A percentile compares a stretch with the other conserved stretches of the same genome.
phyloP scores from a whole-genome alignment of 768 basidiomycete species.

The Tulasnella sp. region DNA sequence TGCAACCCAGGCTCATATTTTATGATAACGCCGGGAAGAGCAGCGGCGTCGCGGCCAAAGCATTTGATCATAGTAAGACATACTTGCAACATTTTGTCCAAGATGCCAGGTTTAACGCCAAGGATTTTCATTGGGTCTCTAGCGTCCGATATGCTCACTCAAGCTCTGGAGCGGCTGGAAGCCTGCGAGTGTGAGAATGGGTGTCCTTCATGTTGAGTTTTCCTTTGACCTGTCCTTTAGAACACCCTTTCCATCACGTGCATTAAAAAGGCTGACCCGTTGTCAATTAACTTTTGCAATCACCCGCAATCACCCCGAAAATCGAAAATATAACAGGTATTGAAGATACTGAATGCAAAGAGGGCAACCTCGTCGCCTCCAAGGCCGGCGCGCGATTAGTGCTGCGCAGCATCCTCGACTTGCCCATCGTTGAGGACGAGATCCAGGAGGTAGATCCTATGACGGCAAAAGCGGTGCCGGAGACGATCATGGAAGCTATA shows the following conservation, averaged over 20 bases:
- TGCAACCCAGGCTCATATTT: conserved; percentile 59
- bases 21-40: conserved; percentile 60
- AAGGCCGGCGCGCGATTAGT: conserved; percentile 66
- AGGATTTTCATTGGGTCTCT: neutral
- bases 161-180: conserved; percentile 47
- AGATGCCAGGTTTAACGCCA: no score
- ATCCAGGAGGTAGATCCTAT: conserved; percentile 22
- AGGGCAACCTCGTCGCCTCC: conserved; percentile 59
- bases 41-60: conserved; percentile 64
- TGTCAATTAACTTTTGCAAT: neutral
- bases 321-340: no score
- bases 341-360: conserved; percentile 50
- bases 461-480: conserved; percentile 13
- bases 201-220: conserved; percentile 48
- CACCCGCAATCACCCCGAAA: neutral
- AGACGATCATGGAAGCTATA: conserved; percentile 38
- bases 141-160: conserved; percentile 47
- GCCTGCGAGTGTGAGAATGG: conserved; percentile 57
- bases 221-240: conserved; percentile 21
- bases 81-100: neutral
- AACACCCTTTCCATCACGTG: neutral
- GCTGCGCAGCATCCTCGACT: conserved; percentile 46
- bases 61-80: conserved; percentile 64
- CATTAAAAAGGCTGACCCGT: neutral
- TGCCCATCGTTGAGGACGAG: conserved; percentile 31